Percentiles rank a stretch among this genome's conserved stretches.
These are phyloP conservation scores for Polytrichum commune DNA, from an alignment of 225 moss, liverwort and hornwort genomes.

Conservation along the genomic window DNA sequence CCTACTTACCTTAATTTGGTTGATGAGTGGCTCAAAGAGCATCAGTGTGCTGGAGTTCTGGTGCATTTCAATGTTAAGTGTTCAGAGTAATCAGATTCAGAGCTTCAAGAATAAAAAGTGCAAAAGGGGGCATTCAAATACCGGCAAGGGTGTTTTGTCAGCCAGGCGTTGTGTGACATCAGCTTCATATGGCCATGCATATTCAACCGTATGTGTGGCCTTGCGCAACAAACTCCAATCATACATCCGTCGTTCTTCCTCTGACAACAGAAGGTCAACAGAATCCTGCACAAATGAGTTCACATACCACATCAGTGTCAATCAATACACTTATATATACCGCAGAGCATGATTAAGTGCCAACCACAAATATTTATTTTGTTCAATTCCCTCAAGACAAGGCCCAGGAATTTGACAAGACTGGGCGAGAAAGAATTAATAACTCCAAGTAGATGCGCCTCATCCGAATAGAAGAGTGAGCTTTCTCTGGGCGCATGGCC, in stretches of 20 bases:
- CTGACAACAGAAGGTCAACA: constrained; percentile 40
- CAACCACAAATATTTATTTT: too few species aligned
- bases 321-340: too few species aligned
- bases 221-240: constrained; percentile 63
- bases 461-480: too few species aligned
- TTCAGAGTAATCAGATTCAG: neutral
- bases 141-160: constrained; percentile 34
- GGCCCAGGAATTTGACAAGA: too few species aligned
- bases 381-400: too few species aligned
- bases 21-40: too few species aligned
- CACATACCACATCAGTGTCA: too few species aligned
- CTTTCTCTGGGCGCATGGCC: too few species aligned
- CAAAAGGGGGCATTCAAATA: constrained; percentile 10
- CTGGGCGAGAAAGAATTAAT: too few species aligned
- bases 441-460: too few species aligned
- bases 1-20: neutral
- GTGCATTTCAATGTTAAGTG: neutral
- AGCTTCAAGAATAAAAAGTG: neutral
- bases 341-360: too few species aligned
- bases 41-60: neutral
- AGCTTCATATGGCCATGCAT: constrained; percentile 62
- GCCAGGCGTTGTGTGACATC: constrained; percentile 44
- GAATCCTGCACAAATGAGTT: constrained; percentile 38
- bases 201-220: constrained; percentile 56
- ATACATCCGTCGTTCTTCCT: constrained; percentile 59